A percentile compares a stretch with the other conserved stretches of the same genome.
These are phyloP conservation scores for Fraxinus pennsylvanica DNA, from an alignment of 257 asterid species.

Conservation along the genomic window DNA sequence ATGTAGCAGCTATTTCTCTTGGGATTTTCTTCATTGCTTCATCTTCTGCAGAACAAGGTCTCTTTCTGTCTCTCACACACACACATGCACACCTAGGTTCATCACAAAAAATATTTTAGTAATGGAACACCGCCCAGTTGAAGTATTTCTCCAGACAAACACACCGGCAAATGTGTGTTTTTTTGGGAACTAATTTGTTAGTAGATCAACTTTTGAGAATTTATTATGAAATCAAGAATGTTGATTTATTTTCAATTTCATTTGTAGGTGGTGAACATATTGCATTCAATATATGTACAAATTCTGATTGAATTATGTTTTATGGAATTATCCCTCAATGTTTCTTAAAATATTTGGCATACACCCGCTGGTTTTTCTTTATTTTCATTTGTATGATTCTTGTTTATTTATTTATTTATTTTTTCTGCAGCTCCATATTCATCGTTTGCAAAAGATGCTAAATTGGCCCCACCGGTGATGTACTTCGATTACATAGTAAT, in stretches of 20 bases:
- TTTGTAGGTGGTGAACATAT: background rate
- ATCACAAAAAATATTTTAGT: too few species aligned
- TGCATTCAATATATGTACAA: background rate
- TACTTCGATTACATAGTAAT: slow-evolving; percentile 66
- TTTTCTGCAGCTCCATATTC: slow-evolving; percentile 54
- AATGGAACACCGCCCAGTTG: too few species aligned
- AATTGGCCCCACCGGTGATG: slow-evolving; percentile 39
- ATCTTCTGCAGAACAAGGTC: slow-evolving; percentile 59
- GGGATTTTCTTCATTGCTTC: slow-evolving; percentile 33
- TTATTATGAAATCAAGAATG: background rate
- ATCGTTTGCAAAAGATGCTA: slow-evolving; percentile 65
- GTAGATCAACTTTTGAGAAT: background rate
- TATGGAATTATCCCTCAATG: background rate
- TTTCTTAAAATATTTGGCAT: background rate
- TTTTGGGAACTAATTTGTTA: too few species aligned
- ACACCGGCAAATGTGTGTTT: background rate
- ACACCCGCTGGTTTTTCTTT: background rate
- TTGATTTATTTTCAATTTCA: background rate
- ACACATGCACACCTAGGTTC: too few species aligned
- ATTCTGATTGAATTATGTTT: background rate
- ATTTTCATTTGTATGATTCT: background rate
- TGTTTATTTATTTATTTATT: background rate
- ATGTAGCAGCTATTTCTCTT: slow-evolving; percentile 20
- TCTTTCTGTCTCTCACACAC: background rate
- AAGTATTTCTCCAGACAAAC: too few species aligned